Evolutionary conservation across 129 eudicot genomes (phyloP), one percentile per base, ranked within the genome.

Genomic region (Artemisia argyi): DNA sequence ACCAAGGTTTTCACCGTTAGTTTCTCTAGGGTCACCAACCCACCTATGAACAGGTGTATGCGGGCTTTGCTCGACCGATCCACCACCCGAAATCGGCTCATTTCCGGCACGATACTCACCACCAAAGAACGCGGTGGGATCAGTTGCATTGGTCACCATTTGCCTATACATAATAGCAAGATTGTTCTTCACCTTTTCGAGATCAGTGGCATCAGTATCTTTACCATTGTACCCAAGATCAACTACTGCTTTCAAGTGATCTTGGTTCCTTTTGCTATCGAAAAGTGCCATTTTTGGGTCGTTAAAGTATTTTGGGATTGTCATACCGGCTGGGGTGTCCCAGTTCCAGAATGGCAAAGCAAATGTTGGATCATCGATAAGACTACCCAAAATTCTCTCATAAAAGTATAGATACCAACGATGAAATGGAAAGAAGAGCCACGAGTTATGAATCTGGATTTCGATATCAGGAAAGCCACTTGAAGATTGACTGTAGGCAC

Each of bases 371-470:
- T 85, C 89, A 58, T 79, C 73, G 35, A 85, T 85, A 53, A 86
- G 62, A 16, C 81, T 83, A 0, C 91, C 88, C 32, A 83, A 51
- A 3, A 83, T 86, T 59, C 44, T 72, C 56, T 86, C 91, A 58
- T 70, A 81, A 22, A 83, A 86, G 71, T 86, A 81, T 4, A 86
- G 73, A 32, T 86, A 86, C 73, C 73, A 81, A 18, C 91, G 81
- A 32, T 86, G 91, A 16, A 83, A 86, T 0, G 91, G 88, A 17
- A 78, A 83, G 39, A 86, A 86, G 1, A 86, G 26, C 91, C 91
- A 86, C 7, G 91, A 86, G 52, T 59, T 66, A 56, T 86, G 91
- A 19, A 83, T 82, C 20, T 86, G 84, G 52, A 86, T 65, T 69
- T 78, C 76, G 14, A 83, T 26, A 16, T 78, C 79, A 0, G 85